Evolutionary conservation across 768 basidiomycete genomes (phyloP).

Genomic region (Lactifluus volemus): DNA sequence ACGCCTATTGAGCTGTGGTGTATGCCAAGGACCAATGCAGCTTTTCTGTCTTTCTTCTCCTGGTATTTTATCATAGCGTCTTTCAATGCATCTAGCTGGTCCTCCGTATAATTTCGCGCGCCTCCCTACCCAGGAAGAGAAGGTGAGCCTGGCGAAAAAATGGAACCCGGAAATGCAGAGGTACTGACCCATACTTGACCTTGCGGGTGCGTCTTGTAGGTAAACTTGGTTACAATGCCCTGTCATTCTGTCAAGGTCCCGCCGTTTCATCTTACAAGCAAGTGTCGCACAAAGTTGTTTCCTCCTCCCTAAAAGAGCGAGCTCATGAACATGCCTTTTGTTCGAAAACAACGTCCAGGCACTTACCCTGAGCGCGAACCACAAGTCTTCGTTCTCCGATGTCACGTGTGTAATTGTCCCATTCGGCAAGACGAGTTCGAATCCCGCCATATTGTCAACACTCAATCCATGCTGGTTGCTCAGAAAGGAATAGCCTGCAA

Average conservation of each 20-base stretch:
- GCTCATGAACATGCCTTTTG: neutral
- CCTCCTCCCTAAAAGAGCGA: constrained; percentile 4
- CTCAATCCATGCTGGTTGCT: constrained; percentile 19
- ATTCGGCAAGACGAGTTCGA: constrained; percentile 26
- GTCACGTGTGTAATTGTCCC: constrained; percentile 19
- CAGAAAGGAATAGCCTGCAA: constrained; percentile 25
- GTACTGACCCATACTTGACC: constrained; percentile 1
- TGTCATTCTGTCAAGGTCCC: neutral
- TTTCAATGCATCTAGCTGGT: neutral
- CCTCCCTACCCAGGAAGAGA: neutral
- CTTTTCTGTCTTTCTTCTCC: neutral
- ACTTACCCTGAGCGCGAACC: constrained; percentile 15
- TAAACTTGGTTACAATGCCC: constrained; percentile 8
- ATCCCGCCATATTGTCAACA: constrained; percentile 27
- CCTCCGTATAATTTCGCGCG: neutral
- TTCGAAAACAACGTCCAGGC: neutral
- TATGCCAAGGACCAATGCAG: neutral
- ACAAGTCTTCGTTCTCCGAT: neutral
- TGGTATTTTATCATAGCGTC: neutral
- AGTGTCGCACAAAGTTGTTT: constrained; percentile 10
- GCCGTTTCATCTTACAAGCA: no score
- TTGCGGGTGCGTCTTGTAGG: constrained; percentile 1
- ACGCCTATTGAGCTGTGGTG: neutral
- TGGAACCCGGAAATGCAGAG: neutral
- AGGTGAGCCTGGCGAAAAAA: no score